These are phyloP conservation scores for Nakataea oryzae DNA, from an alignment of 2,329 filamentous ascomycete genomes.

Conservation along the genomic window DNA sequence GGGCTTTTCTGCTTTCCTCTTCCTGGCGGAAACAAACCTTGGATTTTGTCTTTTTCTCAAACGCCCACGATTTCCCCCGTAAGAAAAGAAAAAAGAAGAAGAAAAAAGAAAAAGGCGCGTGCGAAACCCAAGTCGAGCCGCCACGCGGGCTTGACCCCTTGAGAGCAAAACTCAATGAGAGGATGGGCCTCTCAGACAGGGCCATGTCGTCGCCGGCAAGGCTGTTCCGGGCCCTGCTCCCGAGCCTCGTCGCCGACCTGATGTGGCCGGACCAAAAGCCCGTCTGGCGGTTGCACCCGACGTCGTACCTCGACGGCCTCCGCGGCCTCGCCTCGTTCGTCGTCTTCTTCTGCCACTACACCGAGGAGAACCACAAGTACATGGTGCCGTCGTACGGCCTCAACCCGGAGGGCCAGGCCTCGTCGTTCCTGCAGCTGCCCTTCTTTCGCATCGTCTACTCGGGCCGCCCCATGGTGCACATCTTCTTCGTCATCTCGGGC, in stretches of 20 bases:
- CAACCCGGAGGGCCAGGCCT: slow-evolving; percentile 18
- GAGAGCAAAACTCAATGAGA: not conserved
- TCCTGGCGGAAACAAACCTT: not conserved
- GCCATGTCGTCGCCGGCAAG: not conserved
- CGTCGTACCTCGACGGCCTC: slow-evolving; percentile 37
- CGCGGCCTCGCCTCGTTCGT: slow-evolving; percentile 37
- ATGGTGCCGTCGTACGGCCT: slow-evolving; percentile 24
- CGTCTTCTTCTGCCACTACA: slow-evolving; percentile 37
- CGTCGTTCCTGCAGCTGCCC: slow-evolving; percentile 30
- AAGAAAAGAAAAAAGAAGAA: not conserved
- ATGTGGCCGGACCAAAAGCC: slow-evolving; percentile 19
- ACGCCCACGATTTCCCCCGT: not conserved
- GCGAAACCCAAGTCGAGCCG: not conserved
- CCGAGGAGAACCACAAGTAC: slow-evolving; percentile 26
- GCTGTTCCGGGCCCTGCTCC: slow-evolving; percentile 12
- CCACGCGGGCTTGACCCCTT: no score
- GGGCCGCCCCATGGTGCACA: slow-evolving; percentile 36
- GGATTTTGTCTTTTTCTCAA: not conserved
- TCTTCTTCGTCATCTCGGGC: slow-evolving; percentile 42
- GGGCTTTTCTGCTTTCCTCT: not conserved
- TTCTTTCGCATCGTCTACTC: slow-evolving; percentile 31
- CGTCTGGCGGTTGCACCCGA: slow-evolving; percentile 22
- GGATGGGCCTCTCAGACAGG: not conserved
- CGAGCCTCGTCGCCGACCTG: slow-evolving; percentile 21
- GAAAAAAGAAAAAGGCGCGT: not conserved